Base-by-base conservation (phyloP, 2,329 filamentous ascomycete species). In the Chaetomium sp. region DNA sequence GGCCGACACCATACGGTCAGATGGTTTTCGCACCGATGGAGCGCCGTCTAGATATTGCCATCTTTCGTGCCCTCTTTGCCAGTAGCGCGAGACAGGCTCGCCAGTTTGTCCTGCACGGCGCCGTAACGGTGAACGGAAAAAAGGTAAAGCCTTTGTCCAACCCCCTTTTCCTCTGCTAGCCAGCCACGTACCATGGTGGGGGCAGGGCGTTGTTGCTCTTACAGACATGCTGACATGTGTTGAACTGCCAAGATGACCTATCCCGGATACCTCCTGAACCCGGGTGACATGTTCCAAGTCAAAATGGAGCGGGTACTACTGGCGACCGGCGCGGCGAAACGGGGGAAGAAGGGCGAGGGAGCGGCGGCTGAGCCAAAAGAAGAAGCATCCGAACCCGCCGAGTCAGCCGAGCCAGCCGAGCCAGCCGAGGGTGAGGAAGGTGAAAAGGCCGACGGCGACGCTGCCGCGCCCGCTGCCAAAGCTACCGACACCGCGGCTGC, bases 211-310 rank as follows among this genome's bases (percentile, higher is more conserved):
- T 4, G 9, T 40, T 40, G 8, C 6, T 35, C 9, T 1, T 14
- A 27, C 36, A 32, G 38, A 43, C 6, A 8, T 11, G 35, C 53
- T 59, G 41, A 57, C 57, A 27, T 12, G 9, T 14, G 11, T 34
- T 33, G 36, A 34, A 32, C 11, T 19, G 10, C 3, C 44, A 54
- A 96, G 92, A 96, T 97, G 88, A 79, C 81, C 61, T 89, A 94
- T 68, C 91, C 94, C 7, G 88, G 90, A 54, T 99, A 99, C 71
- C 85, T 91, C 62, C 81, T 99, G 41, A 99, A 99, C 71, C 95
- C 94, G 2, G 94, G 94, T 64, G 94, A 99, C 70, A 89, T 99
- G 84, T 99, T 99, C 79, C 90, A 95, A 70, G 92, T 99, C 65
- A 88, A 96, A 19, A 80, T 88, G 38, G 89, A 96, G 41, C 84